Conservation (phyloP, 2,329 filamentous ascomycete genomes). For the Exophiala mesophila region DNA sequence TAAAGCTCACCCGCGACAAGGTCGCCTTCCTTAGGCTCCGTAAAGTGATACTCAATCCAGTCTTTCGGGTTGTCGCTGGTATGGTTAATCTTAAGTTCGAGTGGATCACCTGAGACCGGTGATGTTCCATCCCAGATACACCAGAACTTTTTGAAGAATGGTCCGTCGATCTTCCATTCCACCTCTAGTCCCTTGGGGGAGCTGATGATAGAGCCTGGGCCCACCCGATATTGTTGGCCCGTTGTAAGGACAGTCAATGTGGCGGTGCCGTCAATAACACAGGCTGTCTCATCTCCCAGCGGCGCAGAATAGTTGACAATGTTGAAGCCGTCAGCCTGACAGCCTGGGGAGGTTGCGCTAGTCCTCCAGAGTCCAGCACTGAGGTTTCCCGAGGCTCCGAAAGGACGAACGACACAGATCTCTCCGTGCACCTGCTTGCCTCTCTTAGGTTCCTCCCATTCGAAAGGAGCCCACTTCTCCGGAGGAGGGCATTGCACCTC, state of each 20-base stretch:
- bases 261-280: conserved; percentile 8
- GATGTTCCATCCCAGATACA: conserved; percentile 8
- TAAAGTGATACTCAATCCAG: conserved; percentile 10
- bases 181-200: conserved; percentile 9
- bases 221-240: conserved; percentile 6
- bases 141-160: conserved; percentile 13
- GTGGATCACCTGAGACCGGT: not conserved
- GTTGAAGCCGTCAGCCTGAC: conserved; percentile 4
- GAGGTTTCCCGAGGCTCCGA: conserved; percentile 4
- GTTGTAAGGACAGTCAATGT: conserved; percentile 4
- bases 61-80: conserved; percentile 10
- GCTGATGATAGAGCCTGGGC: conserved; percentile 9
- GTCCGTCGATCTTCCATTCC: conserved; percentile 7
- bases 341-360: conserved; percentile 5
- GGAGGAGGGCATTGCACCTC: conserved; percentile 4
- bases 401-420: conserved; percentile 4
- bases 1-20: conserved; percentile 9
- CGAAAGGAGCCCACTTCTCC: conserved; percentile 6
- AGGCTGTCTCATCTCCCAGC: conserved; percentile 9
- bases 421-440: conserved; percentile 12
- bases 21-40: conserved; percentile 9
- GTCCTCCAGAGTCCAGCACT: conserved; percentile 9
- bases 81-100: conserved; percentile 5
- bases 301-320: conserved; percentile 7
- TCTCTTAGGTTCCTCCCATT: conserved; percentile 10